phyloP scores from a whole-genome alignment of 352 stramenopile species.

The Phytophthora ramorum region DNA sequence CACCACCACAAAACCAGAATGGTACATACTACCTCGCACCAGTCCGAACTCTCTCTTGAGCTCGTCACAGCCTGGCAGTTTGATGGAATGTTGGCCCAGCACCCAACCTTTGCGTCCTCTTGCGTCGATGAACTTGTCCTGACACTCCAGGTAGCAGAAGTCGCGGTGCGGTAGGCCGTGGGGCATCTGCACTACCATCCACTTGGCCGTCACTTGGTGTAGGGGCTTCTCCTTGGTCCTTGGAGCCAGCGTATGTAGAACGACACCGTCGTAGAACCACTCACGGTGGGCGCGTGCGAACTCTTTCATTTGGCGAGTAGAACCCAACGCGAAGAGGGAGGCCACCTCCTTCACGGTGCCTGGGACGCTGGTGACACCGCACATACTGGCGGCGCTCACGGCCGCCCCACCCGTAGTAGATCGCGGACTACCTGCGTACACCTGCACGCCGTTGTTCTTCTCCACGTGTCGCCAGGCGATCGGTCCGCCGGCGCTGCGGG shows the following conservation, averaged over 20 bases:
- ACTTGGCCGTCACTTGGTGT: slow-evolving; percentile 88
- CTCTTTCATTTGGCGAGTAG: slow-evolving; percentile 75
- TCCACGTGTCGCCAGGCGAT: slow-evolving; percentile 82
- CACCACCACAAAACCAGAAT: slow-evolving; percentile 86
- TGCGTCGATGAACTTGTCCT: slow-evolving; percentile 89
- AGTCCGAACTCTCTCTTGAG: slow-evolving; percentile 80
- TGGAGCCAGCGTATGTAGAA: slow-evolving; percentile 72
- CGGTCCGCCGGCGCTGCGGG: slow-evolving; percentile 60
- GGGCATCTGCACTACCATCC: slow-evolving; percentile 70
- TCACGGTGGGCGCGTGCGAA: slow-evolving; percentile 61
- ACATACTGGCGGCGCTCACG: slow-evolving; percentile 63
- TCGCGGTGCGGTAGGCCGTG: slow-evolving; percentile 69
- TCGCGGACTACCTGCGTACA: slow-evolving; percentile 71
- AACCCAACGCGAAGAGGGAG: slow-evolving; percentile 70
- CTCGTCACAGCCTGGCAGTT: slow-evolving; percentile 78
- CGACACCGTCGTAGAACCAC: slow-evolving; percentile 76
- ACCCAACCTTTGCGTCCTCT: slow-evolving; percentile 84
- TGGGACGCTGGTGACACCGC: slow-evolving; percentile 78
- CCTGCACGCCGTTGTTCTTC: slow-evolving; percentile 77
- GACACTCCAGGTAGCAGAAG: slow-evolving; percentile 84
- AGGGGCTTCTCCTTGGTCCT: slow-evolving; percentile 78
- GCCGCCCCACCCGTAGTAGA: slow-evolving; percentile 23
- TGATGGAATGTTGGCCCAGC: slow-evolving; percentile 85
- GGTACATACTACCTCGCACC: slow-evolving; percentile 80
- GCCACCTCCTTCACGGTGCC: slow-evolving; percentile 78